Percentiles rank a stretch among this genome's conserved stretches.
phyloP scores from a whole-genome alignment of 2,329 filamentous ascomycete species.

The Pseudogymnoascus destructans region DNA sequence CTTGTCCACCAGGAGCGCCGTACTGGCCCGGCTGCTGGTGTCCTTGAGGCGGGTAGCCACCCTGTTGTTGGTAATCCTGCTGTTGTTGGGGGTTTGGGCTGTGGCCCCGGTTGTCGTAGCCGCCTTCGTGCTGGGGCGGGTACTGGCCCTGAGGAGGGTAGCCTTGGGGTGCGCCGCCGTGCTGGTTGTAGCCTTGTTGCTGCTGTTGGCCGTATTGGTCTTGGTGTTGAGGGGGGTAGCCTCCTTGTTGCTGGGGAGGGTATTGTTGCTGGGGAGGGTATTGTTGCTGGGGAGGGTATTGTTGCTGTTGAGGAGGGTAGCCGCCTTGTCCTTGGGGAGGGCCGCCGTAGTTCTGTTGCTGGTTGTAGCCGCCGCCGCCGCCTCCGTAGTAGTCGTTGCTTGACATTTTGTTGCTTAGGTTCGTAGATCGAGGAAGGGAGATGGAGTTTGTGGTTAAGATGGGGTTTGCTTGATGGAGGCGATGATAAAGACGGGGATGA shows the following conservation, averaged over 20 bases:
- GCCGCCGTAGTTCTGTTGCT: constrained; percentile 15
- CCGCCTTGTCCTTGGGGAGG: constrained; percentile 14
- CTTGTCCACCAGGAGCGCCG: constrained; percentile 9
- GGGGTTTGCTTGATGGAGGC: neutral
- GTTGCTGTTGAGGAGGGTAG: constrained; percentile 14
- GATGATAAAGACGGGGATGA: constrained; percentile 9
- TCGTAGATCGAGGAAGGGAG: neutral
- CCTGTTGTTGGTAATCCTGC: neutral
- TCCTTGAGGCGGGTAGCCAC: constrained; percentile 8
- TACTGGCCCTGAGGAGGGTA: constrained; percentile 20
- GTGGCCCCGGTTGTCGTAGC: constrained; percentile 15
- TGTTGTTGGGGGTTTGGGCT: neutral
- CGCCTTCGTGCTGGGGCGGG: constrained; percentile 13
- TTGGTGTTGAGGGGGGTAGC: constrained; percentile 7
- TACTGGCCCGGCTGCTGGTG: constrained; percentile 10
- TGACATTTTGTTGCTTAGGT: constrained; percentile 18
- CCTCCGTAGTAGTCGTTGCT: constrained; percentile 22
- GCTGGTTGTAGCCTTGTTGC: constrained; percentile 2
- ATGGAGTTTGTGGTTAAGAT: neutral
- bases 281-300: constrained; percentile 13
- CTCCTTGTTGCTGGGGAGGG: constrained; percentile 13
- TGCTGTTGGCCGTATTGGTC: constrained; percentile 5
- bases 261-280: constrained; percentile 13
- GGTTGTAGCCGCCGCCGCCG: constrained; percentile 12
- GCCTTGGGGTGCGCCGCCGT: neutral